These are phyloP conservation scores for Phytophthora europaea DNA, from an alignment of 352 stramenopile genomes.

Conservation along the genomic window DNA sequence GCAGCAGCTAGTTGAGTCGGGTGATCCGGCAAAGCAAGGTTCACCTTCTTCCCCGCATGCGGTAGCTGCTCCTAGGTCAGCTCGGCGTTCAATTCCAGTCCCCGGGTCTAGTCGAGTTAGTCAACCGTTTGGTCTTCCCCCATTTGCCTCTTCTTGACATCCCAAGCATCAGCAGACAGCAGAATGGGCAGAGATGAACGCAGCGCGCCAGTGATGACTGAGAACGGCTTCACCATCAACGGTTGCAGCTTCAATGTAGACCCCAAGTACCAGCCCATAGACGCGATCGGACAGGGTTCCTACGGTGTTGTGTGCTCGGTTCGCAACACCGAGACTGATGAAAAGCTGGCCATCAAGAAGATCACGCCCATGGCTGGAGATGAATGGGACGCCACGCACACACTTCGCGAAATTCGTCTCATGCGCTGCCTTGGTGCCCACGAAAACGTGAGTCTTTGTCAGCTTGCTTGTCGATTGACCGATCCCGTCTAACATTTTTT, in stretches of 20 bases:
- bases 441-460: slow-evolving; percentile 78
- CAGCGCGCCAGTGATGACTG: slow-evolving; percentile 63
- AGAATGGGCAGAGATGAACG: slow-evolving; percentile 75
- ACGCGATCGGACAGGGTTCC: slow-evolving; percentile 93
- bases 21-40: slow-evolving; percentile 39
- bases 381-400: slow-evolving; percentile 92
- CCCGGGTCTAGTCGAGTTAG: not conserved
- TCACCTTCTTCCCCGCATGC: slow-evolving; percentile 46
- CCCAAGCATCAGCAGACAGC: not conserved
- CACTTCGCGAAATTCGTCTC: slow-evolving; percentile 91
- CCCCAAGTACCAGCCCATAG: slow-evolving; percentile 82
- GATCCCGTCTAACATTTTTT: not conserved
- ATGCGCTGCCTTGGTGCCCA: slow-evolving; percentile 91
- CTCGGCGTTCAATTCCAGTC: slow-evolving; percentile 4
- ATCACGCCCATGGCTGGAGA: slow-evolving; percentile 93
- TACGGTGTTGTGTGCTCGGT: slow-evolving; percentile 95
- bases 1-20: slow-evolving; percentile 6
- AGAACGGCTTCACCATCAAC: slow-evolving; percentile 88
- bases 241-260: slow-evolving; percentile 86
- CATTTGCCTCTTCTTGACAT: not conserved
- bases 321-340: slow-evolving; percentile 75
- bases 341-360: slow-evolving; percentile 95
- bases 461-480: not conserved
- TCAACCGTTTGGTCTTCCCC: slow-evolving; percentile 2
- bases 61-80: slow-evolving; percentile 22